Percentiles rank a stretch among this genome's conserved stretches.
These are phyloP conservation scores for Platanthera zijinensis DNA, from an alignment of 106 monocot species.

Conservation along the genomic window DNA sequence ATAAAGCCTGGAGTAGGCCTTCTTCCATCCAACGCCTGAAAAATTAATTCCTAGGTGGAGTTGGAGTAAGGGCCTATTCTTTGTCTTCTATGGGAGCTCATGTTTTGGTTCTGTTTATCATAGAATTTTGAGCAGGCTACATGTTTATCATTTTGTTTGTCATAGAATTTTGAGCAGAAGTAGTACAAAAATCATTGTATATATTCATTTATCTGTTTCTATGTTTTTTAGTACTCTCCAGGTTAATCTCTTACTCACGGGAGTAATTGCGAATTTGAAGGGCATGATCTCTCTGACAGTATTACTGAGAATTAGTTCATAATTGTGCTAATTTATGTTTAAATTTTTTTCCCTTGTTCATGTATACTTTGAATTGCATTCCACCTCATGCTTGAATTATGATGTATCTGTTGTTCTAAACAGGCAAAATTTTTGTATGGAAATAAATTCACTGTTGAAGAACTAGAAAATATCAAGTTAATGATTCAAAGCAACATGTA, in stretches of 20 bases:
- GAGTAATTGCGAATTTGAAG: neutral
- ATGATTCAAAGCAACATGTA: constrained; percentile 98
- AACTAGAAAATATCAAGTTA: constrained; percentile 64
- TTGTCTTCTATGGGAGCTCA: neutral
- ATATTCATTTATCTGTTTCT: neutral
- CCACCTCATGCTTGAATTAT: neutral
- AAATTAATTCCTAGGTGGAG: no score
- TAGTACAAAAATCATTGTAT: neutral
- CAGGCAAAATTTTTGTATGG: constrained; percentile 88
- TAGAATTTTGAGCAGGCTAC: neutral
- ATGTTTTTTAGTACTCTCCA: neutral
- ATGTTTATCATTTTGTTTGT: neutral
- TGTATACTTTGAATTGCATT: no score
- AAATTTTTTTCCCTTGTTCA: neutral
- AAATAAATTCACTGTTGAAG: constrained; percentile 62
- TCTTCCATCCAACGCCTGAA: no score
- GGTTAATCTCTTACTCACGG: neutral
- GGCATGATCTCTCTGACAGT: neutral
- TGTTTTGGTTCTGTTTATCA: neutral
- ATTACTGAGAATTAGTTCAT: neutral
- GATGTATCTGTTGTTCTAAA: constrained; percentile 5
- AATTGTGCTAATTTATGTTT: neutral
- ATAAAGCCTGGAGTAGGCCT: no score
- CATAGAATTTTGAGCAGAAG: neutral
- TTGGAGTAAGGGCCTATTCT: no score